Percentiles rank a stretch among this genome's conserved stretches.
phyloP scores from a whole-genome alignment of 2,329 filamentous ascomycete species.

The Hypoxylon sp. region DNA sequence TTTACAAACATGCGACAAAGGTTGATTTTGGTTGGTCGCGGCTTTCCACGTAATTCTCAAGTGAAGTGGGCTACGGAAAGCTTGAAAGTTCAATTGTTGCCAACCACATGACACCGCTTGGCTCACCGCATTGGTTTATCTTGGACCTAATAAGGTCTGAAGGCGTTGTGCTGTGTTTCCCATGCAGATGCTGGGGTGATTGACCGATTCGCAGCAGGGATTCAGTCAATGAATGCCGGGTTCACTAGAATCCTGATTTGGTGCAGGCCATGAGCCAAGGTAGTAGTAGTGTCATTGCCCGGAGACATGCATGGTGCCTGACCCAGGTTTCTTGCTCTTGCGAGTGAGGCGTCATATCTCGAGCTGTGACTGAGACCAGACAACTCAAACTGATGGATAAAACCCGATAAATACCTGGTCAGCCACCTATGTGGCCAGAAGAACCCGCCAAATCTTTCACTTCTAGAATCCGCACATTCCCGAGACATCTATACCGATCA shows the following conservation, averaged over 20 bases:
- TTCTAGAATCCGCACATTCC: conserved; percentile 4
- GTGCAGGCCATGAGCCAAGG: conserved; percentile 4
- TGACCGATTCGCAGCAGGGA: conserved; percentile 31
- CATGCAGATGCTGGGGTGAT: conserved; percentile 33
- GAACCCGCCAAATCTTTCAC: neutral
- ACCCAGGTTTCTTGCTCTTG: conserved; percentile 12
- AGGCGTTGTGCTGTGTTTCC: conserved; percentile 1
- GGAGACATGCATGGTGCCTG: conserved; percentile 6
- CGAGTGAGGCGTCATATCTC: conserved; percentile 24
- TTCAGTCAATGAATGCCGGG: neutral
- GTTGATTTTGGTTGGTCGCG: conserved; percentile 30
- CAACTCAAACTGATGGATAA: conserved; percentile 24
- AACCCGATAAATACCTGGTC: conserved; percentile 38
- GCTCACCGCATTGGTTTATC: conserved; percentile 24
- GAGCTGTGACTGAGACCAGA: conserved; percentile 7
- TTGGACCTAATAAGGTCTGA: conserved; percentile 7
- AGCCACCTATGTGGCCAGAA: conserved; percentile 18
- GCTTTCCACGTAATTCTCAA: conserved; percentile 34
- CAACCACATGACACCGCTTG: conserved; percentile 30
- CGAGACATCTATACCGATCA: neutral
- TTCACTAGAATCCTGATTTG: conserved; percentile 21
- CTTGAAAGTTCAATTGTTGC: conserved; percentile 1
- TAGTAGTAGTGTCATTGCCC: conserved; percentile 14
- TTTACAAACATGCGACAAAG: conserved; percentile 32
- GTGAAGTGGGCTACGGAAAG: conserved; percentile 15